Conservation (phyloP, 2,329 filamentous ascomycete genomes). For the Zalaria sp. region DNA sequence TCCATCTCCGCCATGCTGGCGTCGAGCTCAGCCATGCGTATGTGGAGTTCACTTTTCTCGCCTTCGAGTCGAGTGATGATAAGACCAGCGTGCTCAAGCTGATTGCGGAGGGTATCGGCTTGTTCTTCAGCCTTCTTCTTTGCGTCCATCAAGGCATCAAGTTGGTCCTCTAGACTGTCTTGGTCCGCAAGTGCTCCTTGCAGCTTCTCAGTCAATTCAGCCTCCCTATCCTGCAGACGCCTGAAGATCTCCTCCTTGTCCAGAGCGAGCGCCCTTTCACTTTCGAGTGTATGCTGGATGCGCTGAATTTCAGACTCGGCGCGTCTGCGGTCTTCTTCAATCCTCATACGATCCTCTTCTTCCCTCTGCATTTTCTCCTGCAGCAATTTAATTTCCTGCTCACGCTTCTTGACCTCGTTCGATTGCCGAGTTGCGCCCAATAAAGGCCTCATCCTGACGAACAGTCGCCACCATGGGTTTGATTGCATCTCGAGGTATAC, state of each 20-base stretch:
- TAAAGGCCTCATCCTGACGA: conserved; percentile 88
- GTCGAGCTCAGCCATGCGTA: conserved; percentile 56
- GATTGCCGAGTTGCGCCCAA: conserved; percentile 84
- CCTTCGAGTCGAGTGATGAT: conserved; percentile 76
- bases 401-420: conserved; percentile 84
- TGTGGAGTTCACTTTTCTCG: conserved; percentile 65
- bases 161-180: conserved; percentile 81
- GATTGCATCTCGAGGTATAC: conserved; percentile 80
- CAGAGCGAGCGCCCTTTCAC: conserved; percentile 83
- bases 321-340: conserved; percentile 84
- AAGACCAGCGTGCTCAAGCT: conserved; percentile 81
- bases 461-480: conserved; percentile 95
- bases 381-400: conserved; percentile 81
- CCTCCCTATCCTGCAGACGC: conserved; percentile 80
- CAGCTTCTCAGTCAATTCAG: conserved; percentile 84
- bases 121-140: conserved; percentile 84
- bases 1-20: conserved; percentile 56
- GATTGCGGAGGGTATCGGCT: conserved; percentile 60
- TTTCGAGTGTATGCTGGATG: conserved; percentile 88
- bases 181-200: conserved; percentile 86
- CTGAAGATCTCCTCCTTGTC: conserved; percentile 99
- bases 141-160: conserved; percentile 75
- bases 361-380: conserved; percentile 74
- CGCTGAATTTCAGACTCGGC: conserved; percentile 76
- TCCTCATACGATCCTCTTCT: conserved; percentile 54